phyloP scores from a whole-genome alignment of 2,329 filamentous ascomycete species.

The Alternaria consortialis region DNA sequence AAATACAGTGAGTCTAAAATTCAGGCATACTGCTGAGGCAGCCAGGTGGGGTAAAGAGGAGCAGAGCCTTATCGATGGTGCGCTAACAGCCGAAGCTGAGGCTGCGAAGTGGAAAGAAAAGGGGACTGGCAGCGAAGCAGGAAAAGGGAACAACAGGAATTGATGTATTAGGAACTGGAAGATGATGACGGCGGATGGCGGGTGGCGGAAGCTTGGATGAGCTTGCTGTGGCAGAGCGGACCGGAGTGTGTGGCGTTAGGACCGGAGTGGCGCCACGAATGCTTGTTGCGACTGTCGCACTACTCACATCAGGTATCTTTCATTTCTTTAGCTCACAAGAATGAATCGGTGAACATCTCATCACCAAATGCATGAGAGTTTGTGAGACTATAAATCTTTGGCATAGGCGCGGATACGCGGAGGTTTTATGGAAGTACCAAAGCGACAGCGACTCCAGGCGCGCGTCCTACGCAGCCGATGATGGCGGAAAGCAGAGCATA shows the following conservation, averaged over 20 bases:
- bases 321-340: not conserved
- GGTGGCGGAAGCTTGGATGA: not conserved
- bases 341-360: not conserved
- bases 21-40: no score
- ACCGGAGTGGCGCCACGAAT: not conserved
- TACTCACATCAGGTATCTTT: not conserved
- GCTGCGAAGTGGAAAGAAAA: no score
- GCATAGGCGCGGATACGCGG: not conserved
- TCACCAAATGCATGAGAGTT: not conserved
- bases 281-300: not conserved
- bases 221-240: not conserved
- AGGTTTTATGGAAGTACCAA: not conserved
- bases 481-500: not conserved
- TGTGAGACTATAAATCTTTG: not conserved
- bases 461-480: not conserved
- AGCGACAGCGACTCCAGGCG: not conserved
- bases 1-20: no score
- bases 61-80: no score
- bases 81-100: no score
- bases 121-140: no score
- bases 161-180: no score
- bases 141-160: not conserved
- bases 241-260: not conserved
- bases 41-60: no score
- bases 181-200: not conserved